Percentiles rank a stretch among this genome's conserved stretches.
Evolutionary conservation across 1,284 basidiomycete genomes (phyloP).

Genomic region (Austroboletus novae-zelandiae): DNA sequence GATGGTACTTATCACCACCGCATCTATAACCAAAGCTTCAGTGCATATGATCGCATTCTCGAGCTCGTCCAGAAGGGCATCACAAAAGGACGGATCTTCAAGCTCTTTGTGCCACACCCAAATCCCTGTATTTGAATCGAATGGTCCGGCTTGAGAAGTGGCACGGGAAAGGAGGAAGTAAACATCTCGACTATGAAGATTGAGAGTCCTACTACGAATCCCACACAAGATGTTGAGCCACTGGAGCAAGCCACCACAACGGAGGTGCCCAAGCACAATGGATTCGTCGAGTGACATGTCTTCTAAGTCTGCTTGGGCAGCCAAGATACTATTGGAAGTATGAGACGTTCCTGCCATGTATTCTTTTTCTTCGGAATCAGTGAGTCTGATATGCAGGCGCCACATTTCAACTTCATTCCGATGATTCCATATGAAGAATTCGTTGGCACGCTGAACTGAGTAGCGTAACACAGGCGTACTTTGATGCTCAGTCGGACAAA

Average conservation of each 20-base stretch:
- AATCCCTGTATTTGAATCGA: not conserved
- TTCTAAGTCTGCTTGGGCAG: not conserved
- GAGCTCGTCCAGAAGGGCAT: not conserved
- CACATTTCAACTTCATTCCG: too few relatives aligned
- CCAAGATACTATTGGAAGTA: not conserved
- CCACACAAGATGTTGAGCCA: not conserved
- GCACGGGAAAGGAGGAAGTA: not conserved
- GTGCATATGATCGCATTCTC: not conserved
- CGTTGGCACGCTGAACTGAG: too few relatives aligned
- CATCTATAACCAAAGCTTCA: not conserved
- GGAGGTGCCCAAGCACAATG: not conserved
- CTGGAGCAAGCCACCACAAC: not conserved
- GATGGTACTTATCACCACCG: not conserved
- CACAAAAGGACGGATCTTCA: not conserved
- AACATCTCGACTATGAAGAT: not conserved
- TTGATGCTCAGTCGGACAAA: too few relatives aligned
- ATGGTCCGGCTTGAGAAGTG: not conserved
- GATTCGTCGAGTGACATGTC: not conserved
- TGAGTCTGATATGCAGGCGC: not conserved
- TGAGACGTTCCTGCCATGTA: too few relatives aligned
- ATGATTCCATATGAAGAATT: too few relatives aligned
- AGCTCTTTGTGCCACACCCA: not conserved
- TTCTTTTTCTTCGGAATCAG: too few relatives aligned
- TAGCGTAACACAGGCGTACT: too few relatives aligned
- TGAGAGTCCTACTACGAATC: not conserved